These are phyloP conservation scores for Beta vulgaris DNA, from an alignment of 148 eudicot genomes.

Conservation along the genomic window DNA sequence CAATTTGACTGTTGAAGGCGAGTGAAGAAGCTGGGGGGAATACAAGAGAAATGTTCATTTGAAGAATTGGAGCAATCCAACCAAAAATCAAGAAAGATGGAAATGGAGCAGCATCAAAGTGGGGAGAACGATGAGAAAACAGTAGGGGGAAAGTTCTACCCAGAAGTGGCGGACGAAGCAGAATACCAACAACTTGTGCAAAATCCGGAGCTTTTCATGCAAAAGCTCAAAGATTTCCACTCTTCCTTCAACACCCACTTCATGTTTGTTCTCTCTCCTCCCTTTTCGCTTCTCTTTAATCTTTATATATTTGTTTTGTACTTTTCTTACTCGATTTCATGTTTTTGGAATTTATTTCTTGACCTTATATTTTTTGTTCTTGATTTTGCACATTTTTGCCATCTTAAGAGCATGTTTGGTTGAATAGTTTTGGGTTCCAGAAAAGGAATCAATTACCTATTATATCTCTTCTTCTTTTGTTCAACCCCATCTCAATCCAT, in stretches of 20 bases:
- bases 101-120: not conserved
- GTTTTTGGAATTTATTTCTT: not conserved
- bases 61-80: not conserved
- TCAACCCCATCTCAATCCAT: no score
- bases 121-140: not conserved
- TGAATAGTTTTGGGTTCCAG: no score
- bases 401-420: no score
- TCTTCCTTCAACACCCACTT: conserved; percentile 23
- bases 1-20: no score
- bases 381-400: not conserved
- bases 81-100: not conserved
- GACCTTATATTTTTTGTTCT: not conserved
- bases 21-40: no score
- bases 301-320: not conserved
- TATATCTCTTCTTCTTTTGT: no score
- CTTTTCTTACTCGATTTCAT: not conserved
- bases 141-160: not conserved
- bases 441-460: no score
- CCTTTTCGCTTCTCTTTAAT: not conserved
- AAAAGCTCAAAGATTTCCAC: conserved; percentile 28
- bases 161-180: not conserved
- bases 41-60: not conserved
- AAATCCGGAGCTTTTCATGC: conserved; percentile 21
- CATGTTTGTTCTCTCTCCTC: conserved; percentile 10
- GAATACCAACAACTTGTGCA: conserved; percentile 19